Base-by-base conservation (phyloP, 2,329 filamentous ascomycete species). In the Hypoxylon sp. region DNA sequence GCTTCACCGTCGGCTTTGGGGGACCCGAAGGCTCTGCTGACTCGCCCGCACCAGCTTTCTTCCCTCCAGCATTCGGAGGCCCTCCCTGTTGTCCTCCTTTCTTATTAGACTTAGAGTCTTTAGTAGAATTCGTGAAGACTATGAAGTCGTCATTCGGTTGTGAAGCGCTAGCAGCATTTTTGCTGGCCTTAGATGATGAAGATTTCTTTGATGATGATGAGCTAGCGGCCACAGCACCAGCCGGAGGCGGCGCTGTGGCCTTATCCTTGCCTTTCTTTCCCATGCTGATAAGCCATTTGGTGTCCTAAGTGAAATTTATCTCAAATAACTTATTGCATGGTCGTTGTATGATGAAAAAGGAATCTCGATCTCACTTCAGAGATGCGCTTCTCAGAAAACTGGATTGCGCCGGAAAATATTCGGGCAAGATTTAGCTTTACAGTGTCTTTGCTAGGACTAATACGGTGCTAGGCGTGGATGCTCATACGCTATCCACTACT, bases 1-100 rank as follows among this genome's bases (percentile, higher is more conserved):
- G 93, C 79, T 91, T 91, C 48, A 87, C 86, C 1, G 89, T 90
- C 13, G 87, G 89, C 73, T 89, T 88, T 0, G 86, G 86, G 2
- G 85, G 85, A 0, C 80, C 84, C 1, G 76, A 69, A 2, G 79
- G 72, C 13, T 78, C 67, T 76, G 77, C 73, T 11, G 77, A 60
- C 75, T 80, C 70, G 73, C 72, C 61, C 62, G 75, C 25, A 69
- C 69, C 65, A 3, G 60, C 23, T 30, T 75, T 74, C 55, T 64
- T 67, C 28, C 67, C 67, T 60, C 70, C 73, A 21, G 66, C 55
- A 49, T 70, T 69, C 13, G 72, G 68, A 9, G 72, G 63, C 38
- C 51, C 65, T n/a, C 65, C 70, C n/a, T 73, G 72, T 56, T 75
- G 74, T 32, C 74, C 74, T 77, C 62, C 57, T 38, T 57, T 70